Base-by-base conservation (phyloP, 1,139 yeast genomes). In the Entelexis sorbosivorans region DNA sequence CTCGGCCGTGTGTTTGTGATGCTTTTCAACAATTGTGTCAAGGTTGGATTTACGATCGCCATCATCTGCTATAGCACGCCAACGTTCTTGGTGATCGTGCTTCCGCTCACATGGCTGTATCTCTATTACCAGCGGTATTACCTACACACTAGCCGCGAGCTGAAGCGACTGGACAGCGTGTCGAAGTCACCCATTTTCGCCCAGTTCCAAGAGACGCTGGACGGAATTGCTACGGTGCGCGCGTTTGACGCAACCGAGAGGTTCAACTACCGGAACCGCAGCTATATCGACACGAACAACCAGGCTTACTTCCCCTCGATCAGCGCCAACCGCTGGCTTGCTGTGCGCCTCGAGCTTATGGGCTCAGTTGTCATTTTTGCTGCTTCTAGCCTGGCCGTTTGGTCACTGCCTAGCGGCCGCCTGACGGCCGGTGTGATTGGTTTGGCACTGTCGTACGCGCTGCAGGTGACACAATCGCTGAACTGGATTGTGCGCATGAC, bases 401-500 rank as follows among this genome's bases (percentile, higher is more conserved):
- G 78, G 48, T 76, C 91, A 9, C 73, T 89, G 60, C 77, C 72
- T 55, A 70, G 76, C 17, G 93, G 95, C 14, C 67, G 72, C 31
- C 73, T 88, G 40, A 78, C 89, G 22, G 88, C 96, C 17, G 97
- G 97, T 69, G 71, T 84, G 65, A 89, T 89, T 63, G 98, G 97
- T 73, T 74, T 91, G 60, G 84, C 96, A 24, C 85, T 91, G 58
- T 83, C 95, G 44, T 91, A 91, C 66, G 91, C 97, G 4, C 74
- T 91, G 59, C 95, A 88, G 67, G 77, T 88, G 56, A 91, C 97
- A 0, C 96, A 89, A 68, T 76, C 95, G 0, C 76, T 91, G 68
- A 89, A 89, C 68, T 89, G 97, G 97, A 87, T 89, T 67, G 96
- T 91, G 34, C 77, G 97, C 69, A 89, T 89, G 97, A 87, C 96